A percentile compares a stretch with the other conserved stretches of the same genome.
These are phyloP conservation scores for Entomophthora muscae DNA, from an alignment of 371 early-diverging fungal genomes.

Conservation along the genomic window DNA sequence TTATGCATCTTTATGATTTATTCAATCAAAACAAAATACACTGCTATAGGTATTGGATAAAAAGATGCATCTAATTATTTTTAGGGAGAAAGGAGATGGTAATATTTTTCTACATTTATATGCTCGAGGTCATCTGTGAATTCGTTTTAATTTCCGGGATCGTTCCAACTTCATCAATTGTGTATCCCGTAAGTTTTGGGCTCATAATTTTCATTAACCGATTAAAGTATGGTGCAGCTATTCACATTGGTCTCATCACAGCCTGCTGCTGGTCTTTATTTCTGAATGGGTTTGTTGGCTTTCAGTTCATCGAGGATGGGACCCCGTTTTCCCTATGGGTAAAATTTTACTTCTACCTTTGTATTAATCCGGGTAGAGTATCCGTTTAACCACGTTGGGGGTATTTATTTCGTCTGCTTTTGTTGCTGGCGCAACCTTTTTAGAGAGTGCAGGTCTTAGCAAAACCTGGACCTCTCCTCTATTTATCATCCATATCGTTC, in stretches of 20 bases:
- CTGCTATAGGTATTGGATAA: constrained; percentile 67
- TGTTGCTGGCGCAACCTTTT: constrained; percentile 71
- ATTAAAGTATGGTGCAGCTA: constrained; percentile 66
- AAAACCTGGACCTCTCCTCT: constrained; percentile 43
- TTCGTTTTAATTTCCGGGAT: constrained; percentile 72
- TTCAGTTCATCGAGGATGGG: constrained; percentile 93
- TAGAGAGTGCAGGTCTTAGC: constrained; percentile 39
- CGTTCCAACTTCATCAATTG: constrained; percentile 57
- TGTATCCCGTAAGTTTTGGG: constrained; percentile 54
- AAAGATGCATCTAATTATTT: constrained; percentile 9
- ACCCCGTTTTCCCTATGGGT: constrained; percentile 70
- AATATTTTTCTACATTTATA: constrained; percentile 89
- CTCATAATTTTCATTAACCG: not conserved
- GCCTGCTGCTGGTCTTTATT: constrained; percentile 80
- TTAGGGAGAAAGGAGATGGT: constrained; percentile 88
- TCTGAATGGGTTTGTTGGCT: constrained; percentile 87
- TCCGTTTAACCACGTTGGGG: constrained; percentile 61
- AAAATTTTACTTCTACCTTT: not conserved
- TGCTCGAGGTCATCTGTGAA: constrained; percentile 61
- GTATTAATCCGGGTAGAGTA: constrained; percentile 30
- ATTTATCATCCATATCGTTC: constrained; percentile 71
- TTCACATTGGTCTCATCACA: constrained; percentile 59
- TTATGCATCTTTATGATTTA: constrained; percentile 94
- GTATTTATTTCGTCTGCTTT: constrained; percentile 57
- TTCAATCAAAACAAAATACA: constrained; percentile 88